phyloP scores from a whole-genome alignment of 805 yeast genomes.

The Pichia pseudocactophila region DNA sequence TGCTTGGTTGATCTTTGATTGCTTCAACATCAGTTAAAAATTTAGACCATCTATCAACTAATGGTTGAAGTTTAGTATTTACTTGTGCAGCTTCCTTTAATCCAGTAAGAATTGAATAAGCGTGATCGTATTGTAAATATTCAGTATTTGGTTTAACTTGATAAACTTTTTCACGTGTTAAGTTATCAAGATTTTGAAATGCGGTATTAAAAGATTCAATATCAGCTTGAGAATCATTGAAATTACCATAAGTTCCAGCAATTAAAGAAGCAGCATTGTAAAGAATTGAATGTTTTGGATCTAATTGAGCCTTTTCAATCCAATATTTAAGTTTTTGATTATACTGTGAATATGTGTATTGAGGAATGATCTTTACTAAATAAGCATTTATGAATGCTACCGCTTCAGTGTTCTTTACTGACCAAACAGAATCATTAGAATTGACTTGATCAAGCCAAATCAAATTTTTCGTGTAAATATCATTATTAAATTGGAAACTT shows the following conservation, averaged over 20 bases:
- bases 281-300: conserved; percentile 4
- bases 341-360: conserved; percentile 12
- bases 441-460: conserved; percentile 15
- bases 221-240: no score
- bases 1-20: conserved; percentile 3
- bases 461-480: conserved; percentile 12
- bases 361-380: conserved; percentile 11
- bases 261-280: conserved; percentile 4
- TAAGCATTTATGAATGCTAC: conserved; percentile 20
- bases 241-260: conserved; percentile 4
- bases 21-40: conserved; percentile 4
- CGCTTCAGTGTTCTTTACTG: conserved; percentile 18
- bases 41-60: conserved; percentile 6
- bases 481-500: conserved; percentile 17
- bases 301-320: conserved; percentile 9
- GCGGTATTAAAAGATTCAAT: background rate
- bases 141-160: conserved; percentile 2
- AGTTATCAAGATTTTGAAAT: conserved; percentile 4
- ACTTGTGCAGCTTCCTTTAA: conserved; percentile 9
- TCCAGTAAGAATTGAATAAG: conserved; percentile 9
- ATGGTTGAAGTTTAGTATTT: background rate
- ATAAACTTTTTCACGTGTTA: conserved; percentile 3
- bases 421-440: conserved; percentile 13
- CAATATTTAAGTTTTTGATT: conserved; percentile 12
- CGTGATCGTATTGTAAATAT: conserved; percentile 11